These are phyloP conservation scores for Mucor piriformis DNA, from an alignment of 371 early-diverging fungal genomes.

Conservation along the genomic window DNA sequence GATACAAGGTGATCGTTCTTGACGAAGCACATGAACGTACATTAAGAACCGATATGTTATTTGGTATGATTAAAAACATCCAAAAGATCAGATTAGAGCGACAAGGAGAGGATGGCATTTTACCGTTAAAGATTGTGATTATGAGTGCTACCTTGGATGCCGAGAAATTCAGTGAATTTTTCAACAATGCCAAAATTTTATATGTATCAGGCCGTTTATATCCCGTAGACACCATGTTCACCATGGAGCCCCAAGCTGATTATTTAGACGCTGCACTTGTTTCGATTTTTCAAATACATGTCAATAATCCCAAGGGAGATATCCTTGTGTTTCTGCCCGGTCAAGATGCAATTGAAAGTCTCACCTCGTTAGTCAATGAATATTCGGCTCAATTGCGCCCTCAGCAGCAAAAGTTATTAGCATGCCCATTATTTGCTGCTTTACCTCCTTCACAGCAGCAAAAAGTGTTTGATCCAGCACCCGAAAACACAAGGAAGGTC, in stretches of 20 bases:
- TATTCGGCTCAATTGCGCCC: constrained; percentile 47
- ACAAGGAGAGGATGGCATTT: constrained; percentile 42
- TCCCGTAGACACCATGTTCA: constrained; percentile 86
- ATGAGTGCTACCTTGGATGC: constrained; percentile 98
- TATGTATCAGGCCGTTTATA: constrained; percentile 87
- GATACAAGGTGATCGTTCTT: constrained; percentile 89
- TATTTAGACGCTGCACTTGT: constrained; percentile 90
- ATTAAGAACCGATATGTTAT: constrained; percentile 94
- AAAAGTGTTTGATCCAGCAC: constrained; percentile 89
- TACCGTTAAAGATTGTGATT: constrained; percentile 86
- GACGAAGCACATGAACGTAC: constrained; percentile 99
- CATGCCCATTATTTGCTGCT: constrained; percentile 90
- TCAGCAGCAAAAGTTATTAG: constrained; percentile 47
- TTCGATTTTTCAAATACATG: constrained; percentile 88
- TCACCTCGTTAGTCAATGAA: constrained; percentile 80
- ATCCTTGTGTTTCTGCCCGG: constrained; percentile 92
- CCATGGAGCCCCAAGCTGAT: constrained; percentile 80
- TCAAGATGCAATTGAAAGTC: constrained; percentile 90
- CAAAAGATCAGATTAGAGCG: constrained; percentile 68
- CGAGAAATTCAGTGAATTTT: constrained; percentile 88
- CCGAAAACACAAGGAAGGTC: constrained; percentile 85
- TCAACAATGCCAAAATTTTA: constrained; percentile 81
- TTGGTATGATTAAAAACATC: constrained; percentile 91
- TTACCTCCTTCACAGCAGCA: constrained; percentile 93
- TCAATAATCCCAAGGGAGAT: constrained; percentile 85